These are phyloP conservation scores for Rutstroemia sp. DNA, from an alignment of 2,329 filamentous ascomycete species.

Conservation along the genomic window DNA sequence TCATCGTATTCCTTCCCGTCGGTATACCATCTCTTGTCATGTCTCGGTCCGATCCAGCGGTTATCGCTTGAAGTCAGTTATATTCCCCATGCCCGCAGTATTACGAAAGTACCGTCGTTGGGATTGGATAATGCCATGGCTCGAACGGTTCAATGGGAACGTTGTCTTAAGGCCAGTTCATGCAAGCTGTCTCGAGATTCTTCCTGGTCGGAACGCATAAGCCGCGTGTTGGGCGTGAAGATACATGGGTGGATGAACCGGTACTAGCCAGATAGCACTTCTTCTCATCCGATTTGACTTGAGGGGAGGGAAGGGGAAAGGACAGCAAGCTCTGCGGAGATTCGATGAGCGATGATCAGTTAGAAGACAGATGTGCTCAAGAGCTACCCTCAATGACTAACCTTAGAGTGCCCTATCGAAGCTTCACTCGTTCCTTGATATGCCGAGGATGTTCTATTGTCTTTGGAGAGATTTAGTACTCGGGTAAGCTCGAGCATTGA, in stretches of 20 bases:
- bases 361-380: no score
- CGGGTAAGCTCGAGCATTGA: not conserved
- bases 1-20: not conserved
- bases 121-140: not conserved
- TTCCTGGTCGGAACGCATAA: not conserved
- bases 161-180: not conserved
- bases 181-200: not conserved
- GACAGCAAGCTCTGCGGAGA: no score
- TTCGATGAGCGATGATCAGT: no score
- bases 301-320: not conserved
- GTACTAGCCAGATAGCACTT: no score
- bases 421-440: no score
- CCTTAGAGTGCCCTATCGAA: no score
- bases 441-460: no score
- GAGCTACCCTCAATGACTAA: no score
- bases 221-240: not conserved
- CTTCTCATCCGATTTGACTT: not conserved
- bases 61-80: not conserved
- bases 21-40: not conserved
- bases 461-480: no score
- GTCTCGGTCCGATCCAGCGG: slow-evolving; percentile 6
- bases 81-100: not conserved
- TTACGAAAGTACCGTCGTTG: not conserved
- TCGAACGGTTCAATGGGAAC: no score
- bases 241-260: not conserved